phyloP scores from a whole-genome alignment of 1,284 basidiomycete genomes.

The Ceratobasidium sp. region DNA sequence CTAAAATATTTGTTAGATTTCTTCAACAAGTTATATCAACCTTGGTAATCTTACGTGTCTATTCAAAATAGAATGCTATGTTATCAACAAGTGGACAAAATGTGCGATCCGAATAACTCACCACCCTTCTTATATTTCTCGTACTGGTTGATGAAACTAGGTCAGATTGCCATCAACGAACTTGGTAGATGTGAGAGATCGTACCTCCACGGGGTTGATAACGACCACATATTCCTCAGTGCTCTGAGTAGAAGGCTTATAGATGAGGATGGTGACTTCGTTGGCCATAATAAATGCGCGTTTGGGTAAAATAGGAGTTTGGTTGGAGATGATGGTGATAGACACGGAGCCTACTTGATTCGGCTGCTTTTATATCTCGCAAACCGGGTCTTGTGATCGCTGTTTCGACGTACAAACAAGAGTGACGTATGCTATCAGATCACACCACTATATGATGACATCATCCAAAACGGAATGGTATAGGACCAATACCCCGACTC shows the following conservation, averaged over 20 bases:
- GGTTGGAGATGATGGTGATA: slow-evolving; percentile 2
- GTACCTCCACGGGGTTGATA: slow-evolving; percentile 73
- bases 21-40: slow-evolving; percentile 19
- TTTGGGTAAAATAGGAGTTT: neutral
- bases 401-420: neutral
- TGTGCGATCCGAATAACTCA: slow-evolving; percentile 54
- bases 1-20: slow-evolving; percentile 54
- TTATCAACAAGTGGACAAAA: slow-evolving; percentile 48
- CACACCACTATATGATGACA: too few relatives aligned
- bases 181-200: slow-evolving; percentile 44
- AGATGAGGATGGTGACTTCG: slow-evolving; percentile 61
- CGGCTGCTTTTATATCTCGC: slow-evolving; percentile 20
- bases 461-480: too few relatives aligned
- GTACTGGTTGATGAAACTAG: slow-evolving; percentile 60
- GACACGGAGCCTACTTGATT: neutral
- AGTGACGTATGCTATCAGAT: slow-evolving; percentile 28
- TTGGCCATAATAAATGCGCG: slow-evolving; percentile 20
- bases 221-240: slow-evolving; percentile 77
- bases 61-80: slow-evolving; percentile 45
- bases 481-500: too few relatives aligned
- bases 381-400: slow-evolving; percentile 28
- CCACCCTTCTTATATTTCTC: slow-evolving; percentile 83
- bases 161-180: slow-evolving; percentile 7
- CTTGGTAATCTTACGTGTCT: slow-evolving; percentile 69
- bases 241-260: slow-evolving; percentile 75